phyloP scores from a whole-genome alignment of 2,329 filamentous ascomycete species.

The Pleoardoris graminearum region DNA sequence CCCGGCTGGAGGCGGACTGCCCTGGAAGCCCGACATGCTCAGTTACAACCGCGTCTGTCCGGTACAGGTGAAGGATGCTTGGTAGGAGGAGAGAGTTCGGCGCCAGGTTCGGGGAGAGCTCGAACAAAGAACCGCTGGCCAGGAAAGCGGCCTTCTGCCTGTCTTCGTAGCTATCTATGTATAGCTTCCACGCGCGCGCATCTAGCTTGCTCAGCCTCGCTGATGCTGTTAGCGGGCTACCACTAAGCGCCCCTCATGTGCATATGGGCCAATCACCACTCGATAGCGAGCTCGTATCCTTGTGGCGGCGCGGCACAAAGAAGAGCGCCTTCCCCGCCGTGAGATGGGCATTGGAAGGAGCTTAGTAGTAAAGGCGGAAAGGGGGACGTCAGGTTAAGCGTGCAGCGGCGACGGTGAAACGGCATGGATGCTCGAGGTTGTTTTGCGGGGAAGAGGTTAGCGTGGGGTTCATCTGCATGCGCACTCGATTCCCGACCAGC shows the following conservation, averaged over 20 bases:
- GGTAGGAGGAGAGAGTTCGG: not conserved
- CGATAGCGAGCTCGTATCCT: not conserved
- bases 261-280: not conserved
- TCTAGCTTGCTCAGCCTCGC: conserved; percentile 3
- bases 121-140: not conserved
- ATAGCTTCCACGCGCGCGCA: conserved; percentile 5
- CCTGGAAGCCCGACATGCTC: conserved; percentile 37
- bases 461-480: not conserved
- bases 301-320: not conserved
- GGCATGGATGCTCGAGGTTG: not conserved
- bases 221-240: conserved; percentile 2
- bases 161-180: not conserved
- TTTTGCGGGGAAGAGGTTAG: not conserved
- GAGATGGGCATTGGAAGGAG: not conserved
- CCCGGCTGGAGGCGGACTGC: conserved; percentile 39
- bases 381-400: not conserved
- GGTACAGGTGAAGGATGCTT: not conserved
- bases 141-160: not conserved
- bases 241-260: conserved; percentile 3
- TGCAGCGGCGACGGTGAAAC: not conserved
- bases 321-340: not conserved
- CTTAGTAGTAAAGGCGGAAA: not conserved
- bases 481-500: not conserved
- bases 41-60: not conserved
- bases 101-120: not conserved